Conservation (phyloP, 139 green algal species). For the Medakamo hakoo region DNA sequence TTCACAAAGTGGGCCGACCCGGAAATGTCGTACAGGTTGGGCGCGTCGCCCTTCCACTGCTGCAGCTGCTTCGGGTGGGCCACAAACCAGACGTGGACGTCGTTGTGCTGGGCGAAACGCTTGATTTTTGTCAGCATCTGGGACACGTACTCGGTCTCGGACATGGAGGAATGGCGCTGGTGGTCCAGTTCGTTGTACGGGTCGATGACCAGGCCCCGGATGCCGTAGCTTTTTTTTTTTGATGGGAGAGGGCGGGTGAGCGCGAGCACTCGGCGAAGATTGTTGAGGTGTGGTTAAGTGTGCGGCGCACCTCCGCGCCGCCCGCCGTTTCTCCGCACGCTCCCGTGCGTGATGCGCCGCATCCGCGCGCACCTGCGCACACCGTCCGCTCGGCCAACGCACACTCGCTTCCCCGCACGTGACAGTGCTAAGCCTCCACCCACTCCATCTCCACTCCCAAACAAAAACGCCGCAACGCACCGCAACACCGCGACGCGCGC, state of each 20-base stretch:
- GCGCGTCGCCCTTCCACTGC: constrained; percentile 64
- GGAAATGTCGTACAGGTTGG: constrained; percentile 81
- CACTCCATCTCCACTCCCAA: no score
- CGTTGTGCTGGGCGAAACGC: constrained; percentile 28
- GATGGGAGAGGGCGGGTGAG: not conserved
- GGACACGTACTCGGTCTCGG: constrained; percentile 90
- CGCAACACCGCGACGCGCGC: constrained; percentile 56
- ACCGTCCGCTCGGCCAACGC: no score
- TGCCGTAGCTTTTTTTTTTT: constrained; percentile 52
- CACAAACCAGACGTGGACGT: constrained; percentile 89
- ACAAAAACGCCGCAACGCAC: not conserved
- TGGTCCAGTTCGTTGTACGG: constrained; percentile 98
- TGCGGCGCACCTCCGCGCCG: no score
- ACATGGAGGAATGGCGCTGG: constrained; percentile 28
- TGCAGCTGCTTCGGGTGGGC: constrained; percentile 74
- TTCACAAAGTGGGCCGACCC: constrained; percentile 93
- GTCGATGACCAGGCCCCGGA: constrained; percentile 90
- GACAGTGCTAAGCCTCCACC: no score
- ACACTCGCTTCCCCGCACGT: no score
- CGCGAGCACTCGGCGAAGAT: not conserved
- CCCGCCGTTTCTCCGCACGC: no score
- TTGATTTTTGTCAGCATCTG: constrained; percentile 79
- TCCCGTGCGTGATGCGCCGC: no score
- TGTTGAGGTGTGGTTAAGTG: no score
- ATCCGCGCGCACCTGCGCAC: no score